These are phyloP conservation scores for Aegilops bicornis DNA, from an alignment of 176 grass and related monocot species.

Conservation along the genomic window DNA sequence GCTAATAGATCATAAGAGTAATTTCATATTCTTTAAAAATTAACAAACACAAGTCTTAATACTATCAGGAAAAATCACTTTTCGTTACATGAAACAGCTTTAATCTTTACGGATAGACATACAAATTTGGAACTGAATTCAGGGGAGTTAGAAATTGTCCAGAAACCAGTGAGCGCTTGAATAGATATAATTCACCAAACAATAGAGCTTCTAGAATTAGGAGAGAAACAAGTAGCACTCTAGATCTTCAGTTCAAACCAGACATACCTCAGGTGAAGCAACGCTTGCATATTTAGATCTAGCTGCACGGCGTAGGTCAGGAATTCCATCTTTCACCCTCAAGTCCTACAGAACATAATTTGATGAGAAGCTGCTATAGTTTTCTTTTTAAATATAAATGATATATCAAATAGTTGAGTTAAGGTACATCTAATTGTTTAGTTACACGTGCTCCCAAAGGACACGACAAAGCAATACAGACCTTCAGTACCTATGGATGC, in stretches of 20 bases:
- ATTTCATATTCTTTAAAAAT: neutral
- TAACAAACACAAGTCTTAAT: neutral
- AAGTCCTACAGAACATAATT: conserved; percentile 66
- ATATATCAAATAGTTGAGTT: neutral
- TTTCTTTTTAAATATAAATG: neutral
- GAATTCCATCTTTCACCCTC: conserved; percentile 80
- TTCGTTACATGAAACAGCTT: neutral
- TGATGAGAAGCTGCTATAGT: conserved; percentile 23
- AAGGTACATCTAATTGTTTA: neutral
- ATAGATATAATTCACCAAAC: neutral
- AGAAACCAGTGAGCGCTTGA: neutral
- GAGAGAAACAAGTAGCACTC: neutral
- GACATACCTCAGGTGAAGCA: conserved; percentile 70
- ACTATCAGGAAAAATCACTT: neutral
- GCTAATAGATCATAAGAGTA: neutral
- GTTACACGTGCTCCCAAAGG: neutral
- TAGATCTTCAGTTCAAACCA: conserved; percentile 1
- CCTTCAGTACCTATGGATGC: neutral
- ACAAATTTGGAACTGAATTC: neutral
- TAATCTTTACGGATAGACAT: neutral
- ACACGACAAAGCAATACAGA: neutral
- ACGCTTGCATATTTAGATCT: conserved; percentile 89
- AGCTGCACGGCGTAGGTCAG: conserved; percentile 82
- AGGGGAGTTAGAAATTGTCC: neutral
- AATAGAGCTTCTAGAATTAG: neutral